Conservation (phyloP, 2,329 filamentous ascomycete genomes). For the Karstenula rhodostoma region DNA sequence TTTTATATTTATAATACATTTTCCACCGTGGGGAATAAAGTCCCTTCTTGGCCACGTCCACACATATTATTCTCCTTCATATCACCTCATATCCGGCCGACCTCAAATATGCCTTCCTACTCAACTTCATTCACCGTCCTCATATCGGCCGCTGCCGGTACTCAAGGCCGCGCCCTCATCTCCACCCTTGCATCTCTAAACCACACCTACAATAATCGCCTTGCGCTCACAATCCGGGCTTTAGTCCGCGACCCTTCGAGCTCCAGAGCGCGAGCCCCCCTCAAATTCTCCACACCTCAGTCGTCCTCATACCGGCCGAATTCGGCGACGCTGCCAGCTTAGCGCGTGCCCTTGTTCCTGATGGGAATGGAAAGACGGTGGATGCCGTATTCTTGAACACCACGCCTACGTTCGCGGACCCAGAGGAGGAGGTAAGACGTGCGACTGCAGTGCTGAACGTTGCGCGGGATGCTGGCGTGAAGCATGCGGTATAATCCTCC, state of each 20-base stretch:
- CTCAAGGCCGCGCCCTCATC: neutral
- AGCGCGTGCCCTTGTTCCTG: neutral
- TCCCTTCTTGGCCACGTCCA: neutral
- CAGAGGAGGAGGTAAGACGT: neutral
- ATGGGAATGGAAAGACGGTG: neutral
- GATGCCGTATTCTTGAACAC: conserved; percentile 1
- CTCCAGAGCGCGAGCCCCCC: neutral
- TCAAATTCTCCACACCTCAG: neutral
- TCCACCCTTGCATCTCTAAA: neutral
- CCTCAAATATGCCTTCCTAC: neutral
- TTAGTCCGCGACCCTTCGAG: neutral
- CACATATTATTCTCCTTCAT: too few species aligned
- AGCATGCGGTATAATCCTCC: neutral
- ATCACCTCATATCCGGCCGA: neutral
- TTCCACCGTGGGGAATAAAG: neutral
- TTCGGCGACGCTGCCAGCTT: neutral
- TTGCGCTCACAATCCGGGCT: neutral
- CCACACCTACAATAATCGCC: too few species aligned
- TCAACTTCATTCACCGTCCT: neutral
- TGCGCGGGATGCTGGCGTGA: neutral
- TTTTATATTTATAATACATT: neutral
- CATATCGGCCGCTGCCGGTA: neutral
- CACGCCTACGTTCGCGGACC: neutral
- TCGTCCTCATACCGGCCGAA: neutral
- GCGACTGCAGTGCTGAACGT: neutral